Base-by-base conservation (phyloP, 1,284 basidiomycete species). In the Boletus albobrunnescens region DNA sequence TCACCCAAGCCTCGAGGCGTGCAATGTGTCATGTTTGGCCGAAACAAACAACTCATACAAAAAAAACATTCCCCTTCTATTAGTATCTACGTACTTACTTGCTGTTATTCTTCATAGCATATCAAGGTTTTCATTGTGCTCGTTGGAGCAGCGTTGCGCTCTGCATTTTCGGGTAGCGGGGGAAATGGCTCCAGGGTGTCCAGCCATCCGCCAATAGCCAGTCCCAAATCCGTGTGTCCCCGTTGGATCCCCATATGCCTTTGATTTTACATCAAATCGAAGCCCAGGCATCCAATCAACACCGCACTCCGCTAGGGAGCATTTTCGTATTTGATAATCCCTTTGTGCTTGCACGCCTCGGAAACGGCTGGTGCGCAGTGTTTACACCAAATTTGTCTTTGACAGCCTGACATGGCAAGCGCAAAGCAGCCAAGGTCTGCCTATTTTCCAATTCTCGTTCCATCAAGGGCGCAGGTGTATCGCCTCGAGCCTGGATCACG, bases 1-100 rank as follows among this genome's bases (percentile, higher is more conserved):
- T 63, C 52, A 19, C 62, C 49, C 13, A 54, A 64, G 50, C 62
- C 66, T 64, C 63, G 47, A 68, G 62, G 62, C 63, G 6, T 12
- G 52, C 55, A 50, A 61, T 51, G 46, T 49, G 41, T 50, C 44
- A 4, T 65, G 45, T 64, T 64, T 68, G 62, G 60, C 14, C 44
- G 11, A 47, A 37, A 65, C 62, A 64, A 64, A 64, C 26, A 68
- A 56, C 41, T 49, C 46, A 56, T 50, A 17, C n/a, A 6, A 22
- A 22, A 6, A 22, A 22, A 22, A 22, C 22, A 22, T 6, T 22
- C 22, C 22, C 6, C 22, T 22, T 4, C 4, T 6, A 22, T 22
- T 22, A 22, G 22, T 4, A 22, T 22, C 22, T 22, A 22, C 22
- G 4, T 22, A 4, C 6, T 6, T 22, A 22, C 22, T 22, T 4